Evolutionary conservation across 148 eudicot genomes (phyloP), one percentile per base, ranked within the genome.

Genomic region (Bassia scoparia): DNA sequence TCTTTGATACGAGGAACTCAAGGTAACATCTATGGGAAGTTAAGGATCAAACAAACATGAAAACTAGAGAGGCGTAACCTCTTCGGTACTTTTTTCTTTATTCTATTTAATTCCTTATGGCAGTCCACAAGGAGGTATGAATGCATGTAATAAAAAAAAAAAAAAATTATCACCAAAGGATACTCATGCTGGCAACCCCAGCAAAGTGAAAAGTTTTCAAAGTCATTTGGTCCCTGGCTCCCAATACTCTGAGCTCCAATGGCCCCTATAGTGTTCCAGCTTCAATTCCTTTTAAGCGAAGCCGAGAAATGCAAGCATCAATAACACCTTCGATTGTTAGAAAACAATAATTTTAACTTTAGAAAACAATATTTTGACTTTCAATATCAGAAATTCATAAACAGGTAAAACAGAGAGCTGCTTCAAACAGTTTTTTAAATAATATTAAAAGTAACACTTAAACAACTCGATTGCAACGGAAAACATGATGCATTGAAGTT

Each of bases 161-260:
- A n/a, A n/a, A n/a, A 30, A 31, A 68, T 60, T 56, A 49, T 72
- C 18, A 71, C 31, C 65, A 67, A 67, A 48, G 97, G 97, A 95
- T 89, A 89, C 98, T 95, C 99, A 88, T 91, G 99, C 97, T 95
- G 48, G 97, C 99, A 83, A 95, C 97, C 82, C 99, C 99, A 72
- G 99, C 99, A 88, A 95, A 95, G 80, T 95, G 99, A 69, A 95
- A 95, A 52, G 99, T 95, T 80, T 95, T 95, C 63, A 95, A 75
- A 13, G 99, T 95, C 99, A 95, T 95, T 80, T 95, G 99, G 99
- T 95, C 69, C 97, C 99, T 34, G 99, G 99, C 78, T 95, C 99
- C 97, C 96, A 46, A 95, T 95, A 88, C 98, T 95, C 78, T 95
- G 99, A 70, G 99, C 99, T 70, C 97, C 96, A 72, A 95, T 95